A percentile compares a stretch with the other conserved stretches of the same genome.
Conservation (phyloP, 768 basidiomycete genomes). For the Kwoniella pini region DNA sequence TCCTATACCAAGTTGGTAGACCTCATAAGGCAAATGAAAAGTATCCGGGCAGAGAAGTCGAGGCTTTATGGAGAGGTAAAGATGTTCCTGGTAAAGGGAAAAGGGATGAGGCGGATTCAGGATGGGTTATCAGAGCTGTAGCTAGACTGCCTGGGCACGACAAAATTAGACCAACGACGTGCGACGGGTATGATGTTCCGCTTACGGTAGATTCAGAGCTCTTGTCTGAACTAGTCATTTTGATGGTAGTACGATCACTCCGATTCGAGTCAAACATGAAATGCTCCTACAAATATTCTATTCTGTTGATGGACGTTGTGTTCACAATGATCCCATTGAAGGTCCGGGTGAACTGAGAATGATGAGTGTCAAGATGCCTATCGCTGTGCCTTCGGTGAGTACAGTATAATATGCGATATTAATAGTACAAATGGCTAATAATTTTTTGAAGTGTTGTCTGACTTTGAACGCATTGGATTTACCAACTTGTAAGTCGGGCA, state of each 20-base stretch:
- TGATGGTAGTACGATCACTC: constrained; percentile 46
- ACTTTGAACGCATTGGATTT: constrained; percentile 26
- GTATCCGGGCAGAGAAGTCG: constrained; percentile 27
- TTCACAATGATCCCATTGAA: constrained; percentile 28
- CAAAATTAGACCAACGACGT: constrained; percentile 46
- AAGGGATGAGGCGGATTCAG: constrained; percentile 20
- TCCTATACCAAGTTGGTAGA: constrained; percentile 41
- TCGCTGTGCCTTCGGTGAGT: constrained; percentile 49
- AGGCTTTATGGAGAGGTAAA: constrained; percentile 41
- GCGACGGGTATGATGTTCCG: constrained; percentile 37
- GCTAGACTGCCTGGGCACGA: constrained; percentile 48
- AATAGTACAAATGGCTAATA: not conserved
- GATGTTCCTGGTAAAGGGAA: constrained; percentile 25
- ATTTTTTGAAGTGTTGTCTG: constrained; percentile 23
- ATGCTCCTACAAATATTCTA: constrained; percentile 47
- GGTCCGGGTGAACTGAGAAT: constrained; percentile 50
- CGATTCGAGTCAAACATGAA: constrained; percentile 47
- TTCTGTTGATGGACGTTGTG: constrained; percentile 43
- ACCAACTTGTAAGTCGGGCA: constrained; percentile 40
- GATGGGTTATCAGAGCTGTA: constrained; percentile 40
- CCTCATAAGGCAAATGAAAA: constrained; percentile 32
- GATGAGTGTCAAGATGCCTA: constrained; percentile 41
- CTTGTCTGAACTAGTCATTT: no score
- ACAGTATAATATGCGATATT: not conserved
- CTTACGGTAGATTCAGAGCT: no score